These are phyloP conservation scores for Capsicum pubescens DNA, from an alignment of 257 asterid species.

Conservation along the genomic window DNA sequence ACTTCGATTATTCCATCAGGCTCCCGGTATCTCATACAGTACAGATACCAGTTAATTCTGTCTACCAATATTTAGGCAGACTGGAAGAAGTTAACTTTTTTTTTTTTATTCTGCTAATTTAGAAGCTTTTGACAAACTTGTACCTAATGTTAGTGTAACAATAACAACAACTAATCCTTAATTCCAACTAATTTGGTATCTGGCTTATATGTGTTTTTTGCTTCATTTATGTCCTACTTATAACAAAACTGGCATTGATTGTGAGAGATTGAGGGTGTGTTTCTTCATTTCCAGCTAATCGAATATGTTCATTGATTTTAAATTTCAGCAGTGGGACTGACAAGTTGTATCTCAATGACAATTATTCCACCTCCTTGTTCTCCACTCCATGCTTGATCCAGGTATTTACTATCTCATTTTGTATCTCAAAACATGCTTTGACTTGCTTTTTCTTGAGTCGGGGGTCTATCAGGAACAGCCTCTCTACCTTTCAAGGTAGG, in stretches of 20 bases:
- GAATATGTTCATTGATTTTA: neutral
- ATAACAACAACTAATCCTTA: neutral
- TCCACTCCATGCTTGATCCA: slow-evolving; percentile 25
- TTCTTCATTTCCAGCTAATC: neutral
- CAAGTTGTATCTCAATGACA: neutral
- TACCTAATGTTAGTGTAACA: neutral
- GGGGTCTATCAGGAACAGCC: no score
- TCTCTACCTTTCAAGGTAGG: no score
- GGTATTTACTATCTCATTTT: slow-evolving; percentile 36
- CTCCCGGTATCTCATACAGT: neutral
- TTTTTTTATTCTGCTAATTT: neutral
- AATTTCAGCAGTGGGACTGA: slow-evolving; percentile 31
- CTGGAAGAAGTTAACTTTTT: neutral
- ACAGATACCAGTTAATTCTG: neutral
- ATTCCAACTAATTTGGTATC: neutral
- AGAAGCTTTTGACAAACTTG: neutral
- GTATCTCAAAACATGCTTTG: no score
- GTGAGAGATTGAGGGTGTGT: slow-evolving; percentile 27
- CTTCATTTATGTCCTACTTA: neutral
- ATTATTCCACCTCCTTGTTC: neutral
- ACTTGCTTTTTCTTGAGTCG: no score
- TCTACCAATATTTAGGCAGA: neutral
- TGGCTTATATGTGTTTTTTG: neutral
- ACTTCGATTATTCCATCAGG: neutral
- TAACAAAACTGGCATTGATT: neutral